Evolutionary conservation across 768 basidiomycete species (phyloP).

Genomic region (Mycena amicta): DNA sequence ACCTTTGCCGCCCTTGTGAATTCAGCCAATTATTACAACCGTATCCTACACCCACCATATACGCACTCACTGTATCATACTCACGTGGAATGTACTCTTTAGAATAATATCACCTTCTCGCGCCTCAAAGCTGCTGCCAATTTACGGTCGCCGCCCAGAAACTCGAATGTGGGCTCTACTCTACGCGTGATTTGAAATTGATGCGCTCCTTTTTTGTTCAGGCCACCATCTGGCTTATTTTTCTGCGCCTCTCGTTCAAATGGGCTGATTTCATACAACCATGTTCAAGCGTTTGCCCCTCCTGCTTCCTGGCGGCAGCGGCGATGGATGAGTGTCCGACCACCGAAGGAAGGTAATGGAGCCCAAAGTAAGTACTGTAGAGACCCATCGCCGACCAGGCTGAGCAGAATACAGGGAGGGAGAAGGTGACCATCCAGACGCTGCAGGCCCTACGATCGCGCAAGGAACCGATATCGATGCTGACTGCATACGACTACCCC

Average conservation of each 20-base stretch:
- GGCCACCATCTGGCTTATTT: too few species aligned
- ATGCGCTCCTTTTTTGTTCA: too few species aligned
- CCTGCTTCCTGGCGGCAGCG: slow-evolving; percentile 4
- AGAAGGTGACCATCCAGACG: slow-evolving; percentile 86
- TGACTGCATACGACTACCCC: slow-evolving; percentile 97
- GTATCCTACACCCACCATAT: too few species aligned
- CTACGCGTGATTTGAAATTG: too few species aligned
- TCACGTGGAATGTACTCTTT: slow-evolving; percentile 5
- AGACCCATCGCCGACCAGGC: too few species aligned
- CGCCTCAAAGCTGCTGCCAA: neutral
- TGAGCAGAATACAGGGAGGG: slow-evolving; percentile 43
- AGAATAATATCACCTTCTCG: neutral
- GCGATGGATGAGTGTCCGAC: slow-evolving; percentile 43
- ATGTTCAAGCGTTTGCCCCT: too few species aligned
- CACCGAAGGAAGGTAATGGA: slow-evolving; percentile 26
- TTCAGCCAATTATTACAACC: too few species aligned
- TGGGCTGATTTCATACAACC: too few species aligned
- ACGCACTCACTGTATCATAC: slow-evolving; percentile 14
- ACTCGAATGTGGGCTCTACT: too few species aligned
- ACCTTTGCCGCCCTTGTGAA: slow-evolving; percentile 76
- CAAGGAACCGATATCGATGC: slow-evolving; percentile 79
- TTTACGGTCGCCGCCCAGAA: too few species aligned
- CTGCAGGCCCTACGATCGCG: slow-evolving; percentile 60
- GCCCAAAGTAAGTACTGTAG: slow-evolving; percentile 1
- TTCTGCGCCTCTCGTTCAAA: too few species aligned